Evolutionary conservation across 257 asterid genomes (phyloP).

Genomic region (Rauvolfia tetraphylla): DNA sequence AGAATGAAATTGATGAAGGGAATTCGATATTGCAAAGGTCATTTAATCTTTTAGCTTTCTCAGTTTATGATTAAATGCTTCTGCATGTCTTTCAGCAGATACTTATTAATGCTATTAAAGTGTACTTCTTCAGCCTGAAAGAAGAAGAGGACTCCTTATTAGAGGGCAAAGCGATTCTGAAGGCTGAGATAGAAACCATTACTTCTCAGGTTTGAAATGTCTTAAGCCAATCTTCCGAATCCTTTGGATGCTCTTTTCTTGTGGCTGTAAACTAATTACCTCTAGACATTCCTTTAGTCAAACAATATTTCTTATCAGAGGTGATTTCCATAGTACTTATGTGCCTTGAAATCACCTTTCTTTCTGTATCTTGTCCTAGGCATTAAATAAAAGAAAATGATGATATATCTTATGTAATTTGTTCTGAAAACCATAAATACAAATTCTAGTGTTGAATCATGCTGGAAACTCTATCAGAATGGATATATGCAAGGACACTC

Average conservation of each 20-base stretch:
- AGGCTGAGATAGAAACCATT: conserved; percentile 43
- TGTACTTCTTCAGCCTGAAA: conserved; percentile 48
- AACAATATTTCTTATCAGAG: background rate
- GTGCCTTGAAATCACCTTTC: background rate
- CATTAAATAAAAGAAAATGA: background rate
- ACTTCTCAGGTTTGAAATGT: conserved; percentile 44
- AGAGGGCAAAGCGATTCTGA: conserved; percentile 26
- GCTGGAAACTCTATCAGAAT: background rate
- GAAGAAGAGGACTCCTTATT: conserved; percentile 54
- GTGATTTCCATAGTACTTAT: background rate
- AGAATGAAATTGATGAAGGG: conserved; percentile 50
- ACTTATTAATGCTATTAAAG: conserved; percentile 27
- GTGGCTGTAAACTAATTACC: background rate
- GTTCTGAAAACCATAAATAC: background rate
- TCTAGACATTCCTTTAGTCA: background rate
- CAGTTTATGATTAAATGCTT: conserved; percentile 4
- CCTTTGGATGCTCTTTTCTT: background rate
- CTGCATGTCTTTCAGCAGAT: background rate
- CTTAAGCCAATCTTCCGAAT: background rate
- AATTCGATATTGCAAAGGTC: conserved; percentile 51
- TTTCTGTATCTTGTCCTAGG: background rate
- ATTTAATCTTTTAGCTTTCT: conserved; percentile 10
- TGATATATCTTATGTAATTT: background rate
- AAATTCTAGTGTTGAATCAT: background rate
- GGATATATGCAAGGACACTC: background rate